Evolutionary conservation across 164 flowering plant species (phyloP), one percentile per base, ranked within the genome.

Genomic region (Stephania yunnanensis): DNA sequence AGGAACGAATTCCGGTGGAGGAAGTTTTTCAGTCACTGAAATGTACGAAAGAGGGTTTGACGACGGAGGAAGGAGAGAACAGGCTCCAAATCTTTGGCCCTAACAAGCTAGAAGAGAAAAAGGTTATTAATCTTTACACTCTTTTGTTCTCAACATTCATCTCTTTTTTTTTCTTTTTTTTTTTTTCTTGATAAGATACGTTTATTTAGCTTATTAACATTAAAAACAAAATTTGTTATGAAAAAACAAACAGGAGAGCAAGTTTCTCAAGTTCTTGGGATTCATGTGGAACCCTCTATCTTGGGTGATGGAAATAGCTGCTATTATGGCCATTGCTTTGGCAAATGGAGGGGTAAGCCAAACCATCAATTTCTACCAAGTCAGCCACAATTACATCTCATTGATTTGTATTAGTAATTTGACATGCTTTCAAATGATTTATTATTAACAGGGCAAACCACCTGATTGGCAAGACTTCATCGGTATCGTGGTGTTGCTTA

Each of bases 281-380:
- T 80, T 80, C 50, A 80, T 80, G 82, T 80, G 82, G 82, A 80
- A 80, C 71, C 82, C 82, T 70, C 76, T 80, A 65, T 80, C 82
- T 42, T 80, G 82, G 82, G 82, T 80, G 68, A 80, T 80, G 82
- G 82, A 80, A 19, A 45, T 53, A 7, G 82, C 82, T 36, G 82
- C 82, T 65, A 13, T 80, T 7, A 80, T 80, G 82, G 82, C 82
- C 71, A 80, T 80, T 30, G 79, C 46, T 46, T 69, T 80, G 61
- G 82, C 79, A 9, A 80, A 80, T 66, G 82, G 82, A 70, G 82
- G 82, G 79, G 82, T 80, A 72, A 15, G 67, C 71, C 48, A 25
- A 71, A 22, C 76, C 50, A 11, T 74, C 22, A 67, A 70, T 74
- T 58, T 74, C 70, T 65, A 55, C 58, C 17, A 25, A 25, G 25